A percentile compares a stretch with the other conserved stretches of the same genome.
phyloP scores from a whole-genome alignment of 2,329 filamentous ascomycete genomes.

The Xylariaceae sp. region DNA sequence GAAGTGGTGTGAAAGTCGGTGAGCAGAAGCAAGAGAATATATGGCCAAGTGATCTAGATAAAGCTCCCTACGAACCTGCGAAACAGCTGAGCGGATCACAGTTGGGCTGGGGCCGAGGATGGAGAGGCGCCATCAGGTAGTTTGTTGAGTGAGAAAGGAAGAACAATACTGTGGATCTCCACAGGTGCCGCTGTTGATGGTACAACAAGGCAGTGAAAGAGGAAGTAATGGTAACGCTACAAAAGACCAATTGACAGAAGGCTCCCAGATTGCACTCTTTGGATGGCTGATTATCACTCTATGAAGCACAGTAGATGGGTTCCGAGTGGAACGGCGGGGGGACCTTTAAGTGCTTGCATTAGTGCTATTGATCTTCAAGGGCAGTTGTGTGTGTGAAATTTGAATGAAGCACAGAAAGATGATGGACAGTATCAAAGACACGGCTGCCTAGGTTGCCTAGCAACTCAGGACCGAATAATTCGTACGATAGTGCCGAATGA shows the following conservation, averaged over 20 bases:
- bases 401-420: conserved; percentile 20
- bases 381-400: conserved; percentile 18
- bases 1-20: conserved; percentile 36
- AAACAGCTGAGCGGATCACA: conserved; percentile 29
- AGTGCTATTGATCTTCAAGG: conserved; percentile 15
- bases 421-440: conserved; percentile 24
- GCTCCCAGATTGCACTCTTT: conserved; percentile 7
- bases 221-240: conserved; percentile 14
- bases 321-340: too few species aligned
- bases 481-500: conserved; percentile 12
- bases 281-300: too few species aligned
- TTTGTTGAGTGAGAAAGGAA: conserved; percentile 20
- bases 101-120: conserved; percentile 25
- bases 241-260: conserved; percentile 20
- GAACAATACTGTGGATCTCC: conserved; percentile 17
- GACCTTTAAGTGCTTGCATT: conserved; percentile 34
- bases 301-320: too few species aligned
- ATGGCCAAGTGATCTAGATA: conserved; percentile 29
- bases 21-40: conserved; percentile 39
- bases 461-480: conserved; percentile 24
- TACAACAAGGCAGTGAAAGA: conserved; percentile 23
- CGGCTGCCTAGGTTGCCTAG: conserved; percentile 32
- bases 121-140: conserved; percentile 19
- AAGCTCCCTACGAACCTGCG: conserved; percentile 23
- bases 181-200: conserved; percentile 19